Percentiles rank a stretch among this genome's conserved stretches.
Conservation (phyloP, 2,329 filamentous ascomycete genomes). For the Zasmidium angulare region DNA sequence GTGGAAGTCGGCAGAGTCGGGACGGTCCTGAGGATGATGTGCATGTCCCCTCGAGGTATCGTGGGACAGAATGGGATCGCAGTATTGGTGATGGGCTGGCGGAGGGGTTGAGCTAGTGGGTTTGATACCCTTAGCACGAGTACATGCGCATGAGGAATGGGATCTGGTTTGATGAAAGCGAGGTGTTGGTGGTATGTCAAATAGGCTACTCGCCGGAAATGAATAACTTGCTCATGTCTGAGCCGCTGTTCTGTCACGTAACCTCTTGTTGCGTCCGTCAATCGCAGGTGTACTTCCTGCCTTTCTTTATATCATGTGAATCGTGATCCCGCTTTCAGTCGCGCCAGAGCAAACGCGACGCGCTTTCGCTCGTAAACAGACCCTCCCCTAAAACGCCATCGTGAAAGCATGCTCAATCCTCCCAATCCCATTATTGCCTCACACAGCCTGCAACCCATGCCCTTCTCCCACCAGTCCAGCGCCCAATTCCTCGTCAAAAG, state of each 20-base stretch:
- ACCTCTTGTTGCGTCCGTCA: not conserved
- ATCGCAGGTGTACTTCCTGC: not conserved
- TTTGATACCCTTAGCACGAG: not conserved
- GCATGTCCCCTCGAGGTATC: slow-evolving; percentile 50
- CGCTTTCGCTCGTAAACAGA: not conserved
- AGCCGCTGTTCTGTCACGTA: not conserved
- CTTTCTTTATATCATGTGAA: not conserved
- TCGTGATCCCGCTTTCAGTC: not conserved
- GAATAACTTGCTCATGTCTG: too few relatives aligned
- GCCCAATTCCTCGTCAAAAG: not conserved
- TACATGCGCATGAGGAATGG: not conserved
- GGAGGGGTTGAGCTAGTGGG: slow-evolving; percentile 73
- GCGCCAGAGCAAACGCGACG: too few relatives aligned
- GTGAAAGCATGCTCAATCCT: not conserved
- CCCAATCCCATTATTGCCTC: not conserved
- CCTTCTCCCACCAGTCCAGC: not conserved
- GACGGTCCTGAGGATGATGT: slow-evolving; percentile 45
- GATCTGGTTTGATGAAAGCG: not conserved
- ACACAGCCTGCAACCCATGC: not conserved
- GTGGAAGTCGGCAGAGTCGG: slow-evolving; percentile 33
- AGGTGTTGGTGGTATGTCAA: not conserved
- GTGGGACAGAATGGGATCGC: slow-evolving; percentile 61
- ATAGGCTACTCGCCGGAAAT: too few relatives aligned
- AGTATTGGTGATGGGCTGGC: slow-evolving; percentile 80
- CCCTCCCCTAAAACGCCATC: not conserved